Base-by-base conservation (phyloP, 139 green algal species). In the Chlorella sp. region DNA sequence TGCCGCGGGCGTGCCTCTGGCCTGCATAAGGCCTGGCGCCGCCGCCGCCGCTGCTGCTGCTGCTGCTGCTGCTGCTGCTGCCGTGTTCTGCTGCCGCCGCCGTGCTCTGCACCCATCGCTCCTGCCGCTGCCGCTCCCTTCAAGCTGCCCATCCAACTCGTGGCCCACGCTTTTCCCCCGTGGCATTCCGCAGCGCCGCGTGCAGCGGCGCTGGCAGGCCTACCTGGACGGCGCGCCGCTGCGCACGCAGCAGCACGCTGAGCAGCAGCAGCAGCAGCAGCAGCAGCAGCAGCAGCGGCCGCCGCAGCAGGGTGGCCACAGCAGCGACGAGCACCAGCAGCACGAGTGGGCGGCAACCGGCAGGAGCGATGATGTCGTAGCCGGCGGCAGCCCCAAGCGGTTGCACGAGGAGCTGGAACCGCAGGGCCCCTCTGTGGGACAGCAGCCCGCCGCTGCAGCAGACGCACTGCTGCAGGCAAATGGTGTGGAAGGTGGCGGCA, bases 201-300 rank as follows among this genome's bases (percentile, higher is more conserved):
- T 86, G 32, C 71, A 71, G 38, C 64, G 80, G 18, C 87, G 80
- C 70, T 87, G 85, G 87, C 65, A 87, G 20, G 69, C 63, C 1
- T 87, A 84, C 65, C 81, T 92, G 5, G 83, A 68, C 9, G 89
- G 89, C 1, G 87, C 28, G 7, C 79, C 62, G 4, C 41, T 91
- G 73, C 62, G 60, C 18, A 2, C 17, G 36, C 55, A 78, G 9
- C 39, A 69, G 64, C 80, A 78, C 7, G 51, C 12, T 15, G n/a
- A 74, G 13, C 78, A 84, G 65, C 44, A 68, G 30, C 28, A 67
- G 78, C 18, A 75, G 64, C 65, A 68, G 64, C 63, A 75, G 41
- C 41, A 69, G 44, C 44, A 51, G 44, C 44, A 51, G 44, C 44
- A 84, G 65, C 44, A 76, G 30, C 39, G 67, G 78, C 18, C 65